These are phyloP conservation scores for Boletales sp. DNA, from an alignment of 768 basidiomycete genomes.

Conservation along the genomic window DNA sequence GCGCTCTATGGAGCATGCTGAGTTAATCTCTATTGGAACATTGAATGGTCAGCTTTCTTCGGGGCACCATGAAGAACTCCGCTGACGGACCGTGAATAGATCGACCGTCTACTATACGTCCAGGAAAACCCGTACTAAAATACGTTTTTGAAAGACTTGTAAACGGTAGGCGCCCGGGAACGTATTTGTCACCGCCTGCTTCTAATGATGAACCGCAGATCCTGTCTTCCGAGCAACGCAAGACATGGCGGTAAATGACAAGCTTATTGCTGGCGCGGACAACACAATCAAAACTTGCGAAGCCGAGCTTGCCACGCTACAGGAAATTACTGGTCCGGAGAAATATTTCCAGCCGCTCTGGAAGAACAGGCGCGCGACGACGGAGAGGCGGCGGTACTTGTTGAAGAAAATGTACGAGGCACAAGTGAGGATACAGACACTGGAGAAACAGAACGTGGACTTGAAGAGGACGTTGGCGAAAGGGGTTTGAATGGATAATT, in stretches of 20 bases:
- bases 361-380: slow-evolving; percentile 47
- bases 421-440: slow-evolving; percentile 58
- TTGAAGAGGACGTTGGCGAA: slow-evolving; percentile 58
- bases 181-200: background rate
- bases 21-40: slow-evolving; percentile 78
- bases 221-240: slow-evolving; percentile 75
- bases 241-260: slow-evolving; percentile 78
- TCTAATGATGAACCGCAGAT: slow-evolving; percentile 41
- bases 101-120: slow-evolving; percentile 76
- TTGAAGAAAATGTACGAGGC: slow-evolving; percentile 71
- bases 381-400: slow-evolving; percentile 61
- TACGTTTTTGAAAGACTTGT: slow-evolving; percentile 83
- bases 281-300: slow-evolving; percentile 67
- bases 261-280: slow-evolving; percentile 56
- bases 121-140: slow-evolving; percentile 88
- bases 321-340: slow-evolving; percentile 55
- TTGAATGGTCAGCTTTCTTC: slow-evolving; percentile 51
- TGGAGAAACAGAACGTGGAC: slow-evolving; percentile 70
- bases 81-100: slow-evolving; percentile 41
- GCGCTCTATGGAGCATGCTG: slow-evolving; percentile 83
- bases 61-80: background rate
- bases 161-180: slow-evolving; percentile 47
- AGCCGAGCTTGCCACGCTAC: slow-evolving; percentile 66
- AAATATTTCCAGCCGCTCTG: slow-evolving; percentile 40
- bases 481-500: slow-evolving; percentile 22